phyloP scores from a whole-genome alignment of 2,329 filamentous ascomycete species.

The Alternaria brassicicola region DNA sequence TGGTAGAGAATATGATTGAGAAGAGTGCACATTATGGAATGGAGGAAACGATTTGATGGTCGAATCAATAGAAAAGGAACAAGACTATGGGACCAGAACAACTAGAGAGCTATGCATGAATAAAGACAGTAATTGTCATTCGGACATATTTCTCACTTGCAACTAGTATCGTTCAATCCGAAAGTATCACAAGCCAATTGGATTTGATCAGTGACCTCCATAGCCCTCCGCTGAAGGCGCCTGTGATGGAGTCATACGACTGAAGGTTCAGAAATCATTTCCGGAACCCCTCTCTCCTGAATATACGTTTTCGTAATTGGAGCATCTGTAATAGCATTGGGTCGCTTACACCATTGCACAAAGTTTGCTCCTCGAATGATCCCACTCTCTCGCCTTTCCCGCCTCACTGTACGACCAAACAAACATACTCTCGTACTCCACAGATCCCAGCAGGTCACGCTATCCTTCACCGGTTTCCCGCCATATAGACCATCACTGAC shows the following conservation, averaged over 20 bases:
- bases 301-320: not conserved
- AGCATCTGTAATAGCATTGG: not conserved
- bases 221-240: not conserved
- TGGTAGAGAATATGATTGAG: too few species aligned
- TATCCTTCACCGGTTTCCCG: not conserved
- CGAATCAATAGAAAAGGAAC: not conserved
- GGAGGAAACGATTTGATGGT: too few species aligned
- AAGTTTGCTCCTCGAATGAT: not conserved
- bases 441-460: not conserved
- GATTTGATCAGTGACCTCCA: not conserved
- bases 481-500: not conserved
- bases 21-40: too few species aligned
- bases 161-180: not conserved
- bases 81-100: not conserved
- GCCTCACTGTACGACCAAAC: not conserved
- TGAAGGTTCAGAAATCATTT: not conserved
- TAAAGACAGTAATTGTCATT: too few species aligned
- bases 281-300: not conserved
- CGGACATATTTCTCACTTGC: not conserved
- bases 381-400: not conserved
- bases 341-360: not conserved
- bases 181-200: not conserved
- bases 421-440: not conserved
- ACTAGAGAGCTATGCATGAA: not conserved
- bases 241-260: not conserved